Conservation (phyloP, 371 early-diverging fungal genomes). For the Mortierella sp. region DNA sequence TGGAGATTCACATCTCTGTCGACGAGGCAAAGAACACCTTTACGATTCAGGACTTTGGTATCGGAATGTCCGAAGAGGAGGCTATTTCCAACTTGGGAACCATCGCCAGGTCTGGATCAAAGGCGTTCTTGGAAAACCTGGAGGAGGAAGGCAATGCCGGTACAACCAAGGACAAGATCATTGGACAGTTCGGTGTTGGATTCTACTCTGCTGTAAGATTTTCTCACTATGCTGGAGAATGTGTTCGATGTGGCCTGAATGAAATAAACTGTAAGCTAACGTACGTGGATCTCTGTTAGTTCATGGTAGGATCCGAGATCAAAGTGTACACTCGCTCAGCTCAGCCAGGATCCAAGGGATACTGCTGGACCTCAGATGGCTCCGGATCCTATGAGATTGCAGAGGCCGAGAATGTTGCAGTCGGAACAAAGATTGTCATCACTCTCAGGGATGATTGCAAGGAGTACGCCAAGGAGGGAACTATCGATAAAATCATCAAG, state of each 20-base stretch:
- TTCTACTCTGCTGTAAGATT: constrained; percentile 84
- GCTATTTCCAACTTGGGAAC: constrained; percentile 94
- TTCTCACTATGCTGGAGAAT: constrained; percentile 46
- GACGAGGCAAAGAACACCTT: constrained; percentile 83
- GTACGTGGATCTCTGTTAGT: constrained; percentile 56
- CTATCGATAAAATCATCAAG: constrained; percentile 85
- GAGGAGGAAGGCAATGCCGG: constrained; percentile 68
- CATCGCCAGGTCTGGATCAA: constrained; percentile 95
- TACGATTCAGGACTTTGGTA: constrained; percentile 95
- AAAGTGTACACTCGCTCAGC: constrained; percentile 86
- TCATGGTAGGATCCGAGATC: constrained; percentile 90
- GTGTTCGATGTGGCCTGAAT: not conserved
- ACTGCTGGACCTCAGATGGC: constrained; percentile 88
- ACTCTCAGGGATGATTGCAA: constrained; percentile 92
- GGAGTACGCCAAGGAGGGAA: constrained; percentile 84
- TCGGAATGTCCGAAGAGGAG: constrained; percentile 98
- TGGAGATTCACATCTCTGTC: constrained; percentile 85
- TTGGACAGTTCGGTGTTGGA: constrained; percentile 99
- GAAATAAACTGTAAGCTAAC: not conserved
- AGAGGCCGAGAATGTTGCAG: constrained; percentile 79
- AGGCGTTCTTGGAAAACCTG: constrained; percentile 89
- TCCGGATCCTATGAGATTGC: constrained; percentile 82
- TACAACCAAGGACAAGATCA: constrained; percentile 80
- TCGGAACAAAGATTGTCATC: constrained; percentile 96
- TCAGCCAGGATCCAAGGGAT: constrained; percentile 78